Conservation (phyloP, 305 asterid species). For the Lippia alba region DNA sequence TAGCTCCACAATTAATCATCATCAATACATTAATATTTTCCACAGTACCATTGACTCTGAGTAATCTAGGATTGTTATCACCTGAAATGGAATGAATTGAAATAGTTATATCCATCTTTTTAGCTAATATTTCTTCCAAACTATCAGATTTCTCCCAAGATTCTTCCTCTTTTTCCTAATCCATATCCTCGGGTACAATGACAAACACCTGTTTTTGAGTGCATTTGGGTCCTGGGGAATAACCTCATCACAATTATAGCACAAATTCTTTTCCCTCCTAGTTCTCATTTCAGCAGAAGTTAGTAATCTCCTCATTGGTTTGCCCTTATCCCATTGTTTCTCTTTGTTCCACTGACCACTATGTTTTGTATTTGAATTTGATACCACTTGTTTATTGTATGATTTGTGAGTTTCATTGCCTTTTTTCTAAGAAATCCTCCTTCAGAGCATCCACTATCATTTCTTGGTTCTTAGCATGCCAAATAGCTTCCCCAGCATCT, state of each 20-base stretch:
- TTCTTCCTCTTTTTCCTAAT: background rate
- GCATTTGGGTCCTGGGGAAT: background rate
- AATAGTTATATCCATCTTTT: no score
- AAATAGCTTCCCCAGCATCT: background rate
- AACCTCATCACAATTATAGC: background rate
- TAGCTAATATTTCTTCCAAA: no score
- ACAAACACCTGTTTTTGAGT: background rate
- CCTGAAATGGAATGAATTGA: no score
- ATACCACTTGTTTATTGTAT: background rate
- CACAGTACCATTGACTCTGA: accelerated
- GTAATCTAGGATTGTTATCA: background rate
- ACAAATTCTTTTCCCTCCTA: background rate
- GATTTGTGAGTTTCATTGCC: no score
- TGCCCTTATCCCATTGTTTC: no score
- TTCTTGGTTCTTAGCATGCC: no score
- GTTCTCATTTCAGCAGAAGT: background rate
- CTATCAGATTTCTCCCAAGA: background rate
- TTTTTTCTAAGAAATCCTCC: no score
- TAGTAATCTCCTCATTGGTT: no score
- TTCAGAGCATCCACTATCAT: no score
- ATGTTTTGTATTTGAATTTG: no score
- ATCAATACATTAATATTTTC: background rate
- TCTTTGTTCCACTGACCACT: no score
- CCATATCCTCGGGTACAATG: background rate
- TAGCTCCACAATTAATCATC: no score